A percentile compares a stretch with the other conserved stretches of the same genome.
Conservation (phyloP, 108 stramenopile genomes). For the Aurantiochytrium sp. region DNA sequence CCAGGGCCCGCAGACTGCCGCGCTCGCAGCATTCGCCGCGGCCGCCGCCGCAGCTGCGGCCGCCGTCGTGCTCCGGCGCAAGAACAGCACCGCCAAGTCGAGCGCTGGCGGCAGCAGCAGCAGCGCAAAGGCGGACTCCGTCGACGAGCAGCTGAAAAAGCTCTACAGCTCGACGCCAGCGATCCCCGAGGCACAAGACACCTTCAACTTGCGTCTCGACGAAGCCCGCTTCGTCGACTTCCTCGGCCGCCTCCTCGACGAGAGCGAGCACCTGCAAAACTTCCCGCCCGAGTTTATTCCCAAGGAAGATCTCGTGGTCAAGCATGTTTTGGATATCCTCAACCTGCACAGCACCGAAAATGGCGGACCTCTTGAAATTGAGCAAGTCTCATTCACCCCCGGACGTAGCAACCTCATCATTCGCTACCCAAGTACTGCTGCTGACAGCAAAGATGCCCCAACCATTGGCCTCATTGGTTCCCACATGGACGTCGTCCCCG, state of each 20-base stretch:
- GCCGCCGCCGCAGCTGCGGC: too few relatives aligned
- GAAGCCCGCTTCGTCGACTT: slow-evolving; percentile 48
- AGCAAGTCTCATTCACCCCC: slow-evolving; percentile 46
- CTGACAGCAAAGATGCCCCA: slow-evolving; percentile 25
- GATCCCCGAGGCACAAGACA: background rate
- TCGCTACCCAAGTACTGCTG: slow-evolving; percentile 39
- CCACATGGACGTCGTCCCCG: slow-evolving; percentile 58
- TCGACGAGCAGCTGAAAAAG: background rate
- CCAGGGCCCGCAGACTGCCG: too few relatives aligned
- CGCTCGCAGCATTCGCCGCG: too few relatives aligned
- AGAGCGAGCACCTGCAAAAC: slow-evolving; percentile 43
- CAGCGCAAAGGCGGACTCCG: background rate
- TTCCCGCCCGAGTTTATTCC: background rate
- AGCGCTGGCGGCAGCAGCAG: background rate
- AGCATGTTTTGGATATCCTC: slow-evolving; percentile 46
- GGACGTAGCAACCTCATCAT: slow-evolving; percentile 57
- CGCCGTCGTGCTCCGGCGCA: too few relatives aligned
- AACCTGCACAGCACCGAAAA: slow-evolving; percentile 45
- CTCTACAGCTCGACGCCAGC: background rate
- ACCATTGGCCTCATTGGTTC: slow-evolving; percentile 53
- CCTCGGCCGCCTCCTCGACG: slow-evolving; percentile 51
- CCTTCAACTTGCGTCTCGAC: slow-evolving; percentile 32
- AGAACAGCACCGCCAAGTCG: too few relatives aligned
- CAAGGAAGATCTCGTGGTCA: slow-evolving; percentile 30
- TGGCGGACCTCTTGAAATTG: slow-evolving; percentile 52